Conservation (phyloP, 202 grass and related monocot species). For the Elaeis oleifera region DNA sequence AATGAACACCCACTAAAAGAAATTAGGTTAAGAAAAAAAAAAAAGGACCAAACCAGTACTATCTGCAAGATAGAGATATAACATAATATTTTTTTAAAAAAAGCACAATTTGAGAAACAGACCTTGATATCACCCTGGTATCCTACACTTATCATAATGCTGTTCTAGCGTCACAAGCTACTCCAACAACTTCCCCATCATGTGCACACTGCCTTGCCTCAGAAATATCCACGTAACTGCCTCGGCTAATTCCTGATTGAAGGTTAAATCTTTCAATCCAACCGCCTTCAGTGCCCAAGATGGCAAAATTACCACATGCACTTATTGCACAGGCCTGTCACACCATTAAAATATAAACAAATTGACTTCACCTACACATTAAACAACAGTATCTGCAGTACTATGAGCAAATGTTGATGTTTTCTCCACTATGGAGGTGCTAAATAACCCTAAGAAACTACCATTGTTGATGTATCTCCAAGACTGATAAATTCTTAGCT, state of each 20-base stretch:
- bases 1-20: too few species aligned
- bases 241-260: conserved; percentile 81
- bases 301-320: conserved; percentile 85
- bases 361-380: background rate
- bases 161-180: conserved; percentile 85
- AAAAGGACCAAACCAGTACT: too few species aligned
- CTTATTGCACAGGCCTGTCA: conserved; percentile 85
- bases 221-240: conserved; percentile 53
- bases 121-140: conserved; percentile 96
- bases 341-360: background rate
- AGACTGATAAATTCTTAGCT: too few species aligned
- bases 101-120: too few species aligned
- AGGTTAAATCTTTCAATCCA: conserved; percentile 98
- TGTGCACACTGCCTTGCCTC: conserved; percentile 55
- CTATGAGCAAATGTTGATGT: background rate
- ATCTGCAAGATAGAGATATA: too few species aligned
- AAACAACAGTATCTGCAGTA: background rate
- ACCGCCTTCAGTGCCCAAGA: conserved; percentile 83
- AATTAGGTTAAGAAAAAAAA: too few species aligned
- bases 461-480: too few species aligned
- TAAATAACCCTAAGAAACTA: too few species aligned
- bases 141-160: conserved; percentile 74
- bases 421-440: background rate
- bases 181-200: conserved; percentile 76
- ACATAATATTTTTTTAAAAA: too few species aligned